These are phyloP conservation scores for Lolium perenne DNA, from an alignment of 176 grass and related monocot genomes.

Conservation along the genomic window DNA sequence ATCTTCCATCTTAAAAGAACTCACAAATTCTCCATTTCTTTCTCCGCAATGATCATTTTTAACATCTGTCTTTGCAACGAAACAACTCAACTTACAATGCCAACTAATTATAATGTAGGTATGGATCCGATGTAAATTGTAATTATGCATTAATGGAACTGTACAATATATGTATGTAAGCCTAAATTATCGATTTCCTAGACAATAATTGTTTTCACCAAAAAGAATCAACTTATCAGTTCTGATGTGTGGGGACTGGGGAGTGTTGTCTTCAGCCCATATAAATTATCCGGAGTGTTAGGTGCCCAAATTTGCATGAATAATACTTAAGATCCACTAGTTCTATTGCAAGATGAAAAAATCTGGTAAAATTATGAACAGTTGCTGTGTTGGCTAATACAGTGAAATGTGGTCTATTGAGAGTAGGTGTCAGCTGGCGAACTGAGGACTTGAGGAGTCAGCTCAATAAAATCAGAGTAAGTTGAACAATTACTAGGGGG, in stretches of 20 bases:
- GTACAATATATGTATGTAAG: neutral
- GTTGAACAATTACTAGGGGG: neutral
- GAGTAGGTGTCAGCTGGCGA: neutral
- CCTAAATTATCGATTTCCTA: neutral
- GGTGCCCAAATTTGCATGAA: neutral
- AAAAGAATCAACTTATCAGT: neutral
- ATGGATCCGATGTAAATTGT: neutral
- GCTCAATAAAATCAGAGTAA: neutral
- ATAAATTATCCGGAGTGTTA: neutral
- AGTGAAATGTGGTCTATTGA: neutral
- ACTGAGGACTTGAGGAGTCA: neutral
- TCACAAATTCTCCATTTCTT: neutral
- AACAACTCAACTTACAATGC: constrained; percentile 3
- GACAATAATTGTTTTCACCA: neutral
- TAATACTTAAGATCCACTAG: neutral
- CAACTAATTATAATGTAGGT: neutral
- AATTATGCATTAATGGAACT: neutral
- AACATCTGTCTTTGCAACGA: neutral
- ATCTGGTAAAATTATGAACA: neutral
- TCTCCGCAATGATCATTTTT: neutral
- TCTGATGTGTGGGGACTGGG: neutral
- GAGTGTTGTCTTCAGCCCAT: neutral
- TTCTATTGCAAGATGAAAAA: neutral
- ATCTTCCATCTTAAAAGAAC: neutral
- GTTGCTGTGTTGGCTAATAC: neutral